Evolutionary conservation across 345 rosid species (phyloP).

Genomic region (Excoecaria agallocha): DNA sequence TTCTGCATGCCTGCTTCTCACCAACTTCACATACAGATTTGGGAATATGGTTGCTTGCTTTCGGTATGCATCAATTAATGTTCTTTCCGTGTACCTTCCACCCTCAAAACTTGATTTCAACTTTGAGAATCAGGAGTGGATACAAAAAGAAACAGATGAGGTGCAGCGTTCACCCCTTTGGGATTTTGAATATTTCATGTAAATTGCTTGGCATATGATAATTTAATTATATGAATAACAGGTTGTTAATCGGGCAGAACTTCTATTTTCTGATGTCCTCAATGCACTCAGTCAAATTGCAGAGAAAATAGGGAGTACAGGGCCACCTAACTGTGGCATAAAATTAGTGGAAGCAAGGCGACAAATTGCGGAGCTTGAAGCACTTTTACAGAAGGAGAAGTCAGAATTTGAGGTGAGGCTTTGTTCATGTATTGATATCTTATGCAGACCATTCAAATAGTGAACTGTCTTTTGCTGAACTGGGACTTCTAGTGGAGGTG

Average conservation of each 20-base stretch:
- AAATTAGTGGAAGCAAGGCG: slow-evolving; percentile 46
- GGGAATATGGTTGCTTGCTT: slow-evolving; percentile 98
- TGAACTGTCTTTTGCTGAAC: too few relatives aligned
- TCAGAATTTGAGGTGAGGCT: slow-evolving; percentile 67
- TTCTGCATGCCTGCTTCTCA: slow-evolving; percentile 15
- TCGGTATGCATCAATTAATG: slow-evolving; percentile 90
- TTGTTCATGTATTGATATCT: background rate
- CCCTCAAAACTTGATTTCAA: slow-evolving; percentile 74
- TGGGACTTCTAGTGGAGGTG: background rate
- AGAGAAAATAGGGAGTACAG: slow-evolving; percentile 39
- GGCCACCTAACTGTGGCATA: slow-evolving; percentile 20
- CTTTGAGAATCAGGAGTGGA: slow-evolving; percentile 73
- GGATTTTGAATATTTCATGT: slow-evolving; percentile 9
- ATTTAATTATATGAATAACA: slow-evolving; percentile 35
- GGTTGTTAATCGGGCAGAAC: slow-evolving; percentile 71
- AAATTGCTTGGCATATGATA: slow-evolving; percentile 11
- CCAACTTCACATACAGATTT: slow-evolving; percentile 52
- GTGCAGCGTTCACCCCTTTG: slow-evolving; percentile 36
- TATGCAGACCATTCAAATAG: too few relatives aligned
- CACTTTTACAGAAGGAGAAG: slow-evolving; percentile 66
- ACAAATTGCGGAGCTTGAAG: slow-evolving; percentile 60
- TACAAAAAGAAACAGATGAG: slow-evolving; percentile 73
- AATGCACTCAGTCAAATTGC: slow-evolving; percentile 59
- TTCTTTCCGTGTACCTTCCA: slow-evolving; percentile 89
- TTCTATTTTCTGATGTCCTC: slow-evolving; percentile 76